Conservation (phyloP, 208 protist genomes). For the Acanthamoeba triangularis region DNA sequence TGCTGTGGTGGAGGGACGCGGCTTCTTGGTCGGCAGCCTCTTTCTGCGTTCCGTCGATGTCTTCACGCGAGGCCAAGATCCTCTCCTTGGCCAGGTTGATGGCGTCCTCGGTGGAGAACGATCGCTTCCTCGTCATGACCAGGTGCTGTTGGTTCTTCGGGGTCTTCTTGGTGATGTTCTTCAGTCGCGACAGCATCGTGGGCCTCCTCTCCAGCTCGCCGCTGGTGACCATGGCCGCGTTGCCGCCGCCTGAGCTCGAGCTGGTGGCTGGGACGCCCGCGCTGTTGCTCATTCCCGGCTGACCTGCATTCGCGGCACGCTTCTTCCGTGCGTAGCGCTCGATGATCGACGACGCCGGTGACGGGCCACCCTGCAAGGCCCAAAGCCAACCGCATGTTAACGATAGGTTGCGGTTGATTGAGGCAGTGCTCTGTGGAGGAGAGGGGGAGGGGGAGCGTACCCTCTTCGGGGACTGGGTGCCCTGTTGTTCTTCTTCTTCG, state of each 20-base stretch:
- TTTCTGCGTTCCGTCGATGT: neutral
- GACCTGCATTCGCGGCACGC: neutral
- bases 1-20: neutral
- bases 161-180: conserved; percentile 66
- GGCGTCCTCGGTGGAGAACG: conserved; percentile 61
- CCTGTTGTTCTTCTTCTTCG: neutral
- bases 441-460: neutral
- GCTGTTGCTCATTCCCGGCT: neutral
- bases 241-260: neutral
- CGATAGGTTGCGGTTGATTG: neutral
- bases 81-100: conserved; percentile 50
- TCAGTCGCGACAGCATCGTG: conserved; percentile 49
- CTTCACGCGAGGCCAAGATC: conserved; percentile 33
- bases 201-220: conserved; percentile 22
- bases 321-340: conserved; percentile 40
- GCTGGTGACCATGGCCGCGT: neutral
- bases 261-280: neutral
- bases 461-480: neutral
- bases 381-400: neutral
- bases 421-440: neutral
- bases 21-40: neutral
- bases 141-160: conserved; percentile 65
- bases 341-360: conserved; percentile 14
- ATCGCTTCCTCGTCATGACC: conserved; percentile 62
- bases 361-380: neutral